These are phyloP conservation scores for Glutinoglossum americanum DNA, from an alignment of 495 filamentous ascomycete genomes.

Conservation along the genomic window DNA sequence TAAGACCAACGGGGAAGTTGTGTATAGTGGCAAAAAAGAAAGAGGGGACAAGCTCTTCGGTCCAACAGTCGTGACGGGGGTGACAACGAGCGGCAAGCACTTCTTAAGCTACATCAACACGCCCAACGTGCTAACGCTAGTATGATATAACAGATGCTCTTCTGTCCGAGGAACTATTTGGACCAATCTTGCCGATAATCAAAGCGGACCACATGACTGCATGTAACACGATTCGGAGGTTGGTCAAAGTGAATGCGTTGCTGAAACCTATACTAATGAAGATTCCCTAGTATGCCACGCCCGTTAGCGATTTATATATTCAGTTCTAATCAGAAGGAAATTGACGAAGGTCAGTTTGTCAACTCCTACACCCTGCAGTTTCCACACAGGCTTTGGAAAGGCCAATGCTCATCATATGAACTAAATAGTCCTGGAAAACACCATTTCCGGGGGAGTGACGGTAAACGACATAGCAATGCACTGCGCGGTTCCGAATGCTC, in stretches of 20 bases:
- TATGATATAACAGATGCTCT: background rate
- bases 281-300: background rate
- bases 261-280: background rate
- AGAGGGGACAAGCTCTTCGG: too few relatives aligned
- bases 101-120: background rate
- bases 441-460: constrained; percentile 9
- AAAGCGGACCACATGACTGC: background rate
- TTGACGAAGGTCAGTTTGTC: background rate
- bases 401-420: background rate
- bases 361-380: background rate
- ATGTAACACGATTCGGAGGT: background rate
- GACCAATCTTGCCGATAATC: constrained; percentile 2
- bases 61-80: background rate
- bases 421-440: background rate
- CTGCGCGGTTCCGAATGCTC: constrained; percentile 6
- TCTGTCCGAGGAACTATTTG: constrained; percentile 4
- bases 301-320: background rate
- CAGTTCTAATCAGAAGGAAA: background rate
- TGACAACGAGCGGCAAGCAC: background rate
- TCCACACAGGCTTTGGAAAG: background rate
- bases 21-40: background rate
- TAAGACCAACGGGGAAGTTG: background rate
- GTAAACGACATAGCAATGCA: constrained; percentile 9
- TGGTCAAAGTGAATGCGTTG: background rate
- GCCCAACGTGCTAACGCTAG: background rate